Evolutionary conservation across 352 stramenopile species (phyloP), one percentile per base, ranked within the genome.

Genomic region (Saprolegnia parasitica): DNA sequence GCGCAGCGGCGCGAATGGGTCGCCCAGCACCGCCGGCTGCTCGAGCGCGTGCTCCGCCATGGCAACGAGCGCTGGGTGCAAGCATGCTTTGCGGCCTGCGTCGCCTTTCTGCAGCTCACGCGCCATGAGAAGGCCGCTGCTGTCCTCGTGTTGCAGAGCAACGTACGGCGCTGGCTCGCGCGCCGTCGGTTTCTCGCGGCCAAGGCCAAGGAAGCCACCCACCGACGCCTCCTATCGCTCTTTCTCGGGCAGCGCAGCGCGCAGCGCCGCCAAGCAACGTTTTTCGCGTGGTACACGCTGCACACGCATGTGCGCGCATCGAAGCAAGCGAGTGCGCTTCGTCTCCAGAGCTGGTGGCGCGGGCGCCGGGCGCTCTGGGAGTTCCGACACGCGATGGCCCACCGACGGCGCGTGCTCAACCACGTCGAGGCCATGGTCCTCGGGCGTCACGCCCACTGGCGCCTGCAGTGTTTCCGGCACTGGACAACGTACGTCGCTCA

Each of bases 91-190:
- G 21, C 5, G 6, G 11, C 37, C 0, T 29, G 49, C 21, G 58
- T 56, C 20, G 58, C 52, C 5, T 56, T 26, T 23, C 1, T 67
- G 18, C 35, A 23, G 13, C 15, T 67, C 9, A 15, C 47, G 23
- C 68, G 61, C 3, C 26, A 60, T 13, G 32, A 57, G 0, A 77
- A 77, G 47, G 3, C 24, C 20, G 10, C 61, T 21, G 73, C 74
- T 9, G 68, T 60, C 10, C 56, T 39, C n/a, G 68, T 52, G 8
- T 81, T 92, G 42, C 84, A 92, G 68, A 60, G 65, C 6, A 66
- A 56, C 62, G 83, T 76, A 21, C 77, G 80, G 21, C 71, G 72
- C 37, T 72, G 63, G 16, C 32, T 76, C 45, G 66, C 65, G 26
- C 80, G 80, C 5, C 75, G 74, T 3, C 77, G 72, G 23, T 42